phyloP scores from a whole-genome alignment of 2,329 filamentous ascomycete genomes.

The Paramyrothecium sp. region DNA sequence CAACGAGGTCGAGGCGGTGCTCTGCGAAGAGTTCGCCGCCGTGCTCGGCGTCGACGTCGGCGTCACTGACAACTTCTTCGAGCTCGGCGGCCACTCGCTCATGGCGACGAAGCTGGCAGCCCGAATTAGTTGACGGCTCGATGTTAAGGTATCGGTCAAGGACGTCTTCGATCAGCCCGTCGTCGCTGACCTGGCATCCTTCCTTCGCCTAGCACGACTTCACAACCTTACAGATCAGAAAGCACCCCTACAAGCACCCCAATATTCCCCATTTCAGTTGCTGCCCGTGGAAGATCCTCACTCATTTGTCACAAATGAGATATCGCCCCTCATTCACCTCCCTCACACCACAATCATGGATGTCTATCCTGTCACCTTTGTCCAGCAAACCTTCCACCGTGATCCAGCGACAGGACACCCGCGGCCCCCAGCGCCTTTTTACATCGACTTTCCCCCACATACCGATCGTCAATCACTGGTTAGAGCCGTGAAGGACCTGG shows the following conservation, averaged over 20 bases:
- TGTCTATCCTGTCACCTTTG: neutral
- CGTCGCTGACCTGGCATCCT: neutral
- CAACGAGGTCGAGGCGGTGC: neutral
- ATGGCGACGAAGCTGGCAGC: constrained; percentile 9
- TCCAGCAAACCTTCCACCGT: neutral
- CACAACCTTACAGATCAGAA: no score
- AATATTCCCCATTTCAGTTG: neutral
- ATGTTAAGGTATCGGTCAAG: neutral
- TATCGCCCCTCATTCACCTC: neutral
- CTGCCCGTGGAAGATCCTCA: neutral
- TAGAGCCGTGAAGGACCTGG: no score
- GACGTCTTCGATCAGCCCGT: neutral
- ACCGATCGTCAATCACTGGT: constrained; percentile 6
- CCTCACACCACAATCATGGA: neutral
- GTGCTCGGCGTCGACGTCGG: neutral
- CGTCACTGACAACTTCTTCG: neutral
- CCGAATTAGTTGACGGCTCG: neutral
- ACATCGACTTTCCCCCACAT: neutral
- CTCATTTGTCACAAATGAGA: neutral
- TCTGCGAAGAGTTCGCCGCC: neutral
- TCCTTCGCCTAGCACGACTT: no score
- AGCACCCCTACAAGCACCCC: no score
- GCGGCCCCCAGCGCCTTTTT: neutral
- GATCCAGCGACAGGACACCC: neutral
- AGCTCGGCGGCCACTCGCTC: neutral